These are phyloP conservation scores for Dipodascopsis tothii DNA, from an alignment of 805 yeast species.

Conservation along the genomic window DNA sequence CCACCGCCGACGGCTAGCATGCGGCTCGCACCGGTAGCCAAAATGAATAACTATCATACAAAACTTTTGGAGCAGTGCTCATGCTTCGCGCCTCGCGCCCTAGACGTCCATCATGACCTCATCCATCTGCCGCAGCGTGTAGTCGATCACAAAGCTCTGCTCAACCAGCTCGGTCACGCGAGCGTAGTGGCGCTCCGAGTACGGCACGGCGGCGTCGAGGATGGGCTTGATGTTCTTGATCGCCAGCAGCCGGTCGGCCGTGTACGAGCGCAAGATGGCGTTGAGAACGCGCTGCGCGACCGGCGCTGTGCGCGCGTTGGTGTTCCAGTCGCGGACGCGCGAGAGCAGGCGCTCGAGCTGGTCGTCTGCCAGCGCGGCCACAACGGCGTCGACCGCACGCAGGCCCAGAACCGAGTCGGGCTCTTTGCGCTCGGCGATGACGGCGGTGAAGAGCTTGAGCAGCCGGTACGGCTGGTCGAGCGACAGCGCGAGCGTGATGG, in stretches of 20 bases:
- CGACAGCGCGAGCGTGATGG: constrained; percentile 75
- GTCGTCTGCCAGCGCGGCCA: constrained; percentile 50
- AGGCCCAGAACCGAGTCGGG: constrained; percentile 48
- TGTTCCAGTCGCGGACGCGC: constrained; percentile 90
- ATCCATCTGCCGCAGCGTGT: constrained; percentile 61
- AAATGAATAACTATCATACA: too few species aligned
- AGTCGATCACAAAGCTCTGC: constrained; percentile 78
- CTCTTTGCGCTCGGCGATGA: constrained; percentile 44
- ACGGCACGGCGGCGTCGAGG: constrained; percentile 75
- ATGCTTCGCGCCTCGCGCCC: too few species aligned
- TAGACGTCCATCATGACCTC: constrained; percentile 8
- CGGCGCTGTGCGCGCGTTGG: constrained; percentile 70
- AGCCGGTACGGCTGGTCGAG: constrained; percentile 86
- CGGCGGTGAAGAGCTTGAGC: constrained; percentile 63
- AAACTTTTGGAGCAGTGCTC: too few species aligned
- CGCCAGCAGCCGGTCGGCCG: constrained; percentile 50
- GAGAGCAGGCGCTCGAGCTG: constrained; percentile 56
- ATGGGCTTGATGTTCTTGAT: constrained; percentile 60
- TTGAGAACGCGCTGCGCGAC: constrained; percentile 72
- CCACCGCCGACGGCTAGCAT: too few species aligned
- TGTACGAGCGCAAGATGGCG: constrained; percentile 51
- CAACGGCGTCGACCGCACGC: constrained; percentile 53
- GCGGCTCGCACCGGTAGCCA: too few species aligned
- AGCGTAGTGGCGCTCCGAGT: constrained; percentile 74
- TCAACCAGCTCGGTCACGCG: constrained; percentile 76